A percentile compares a stretch with the other conserved stretches of the same genome.
Conservation (phyloP, 1,284 basidiomycete genomes). For the Sphaerobolus stellatus region DNA sequence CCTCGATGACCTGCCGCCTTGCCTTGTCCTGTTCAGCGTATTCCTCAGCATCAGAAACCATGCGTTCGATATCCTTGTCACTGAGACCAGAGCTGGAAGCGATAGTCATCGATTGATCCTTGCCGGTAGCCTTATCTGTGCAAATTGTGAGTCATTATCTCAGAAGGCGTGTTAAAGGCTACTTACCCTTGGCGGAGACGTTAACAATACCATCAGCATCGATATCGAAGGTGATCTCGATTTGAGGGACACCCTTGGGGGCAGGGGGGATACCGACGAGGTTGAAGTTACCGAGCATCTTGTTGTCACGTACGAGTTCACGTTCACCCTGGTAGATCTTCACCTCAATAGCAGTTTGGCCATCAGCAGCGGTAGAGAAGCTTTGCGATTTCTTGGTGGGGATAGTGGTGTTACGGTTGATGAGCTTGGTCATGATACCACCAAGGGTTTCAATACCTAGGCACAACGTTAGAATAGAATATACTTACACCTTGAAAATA, state of each 20-base stretch:
- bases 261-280: constrained; percentile 97
- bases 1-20: constrained; percentile 88
- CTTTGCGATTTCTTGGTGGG: constrained; percentile 99
- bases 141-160: constrained; percentile 1
- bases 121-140: constrained; percentile 89
- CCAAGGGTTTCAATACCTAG: constrained; percentile 92
- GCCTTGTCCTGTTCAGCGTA: constrained; percentile 91
- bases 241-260: constrained; percentile 97
- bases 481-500: neutral
- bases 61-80: constrained; percentile 96
- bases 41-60: constrained; percentile 94
- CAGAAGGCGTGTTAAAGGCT: neutral
- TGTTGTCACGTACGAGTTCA: constrained; percentile 97
- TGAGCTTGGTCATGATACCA: constrained; percentile 97
- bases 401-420: constrained; percentile 97
- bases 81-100: constrained; percentile 95
- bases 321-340: constrained; percentile 99
- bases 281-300: constrained; percentile 99
- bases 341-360: constrained; percentile 95
- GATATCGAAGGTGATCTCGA: constrained; percentile 98
- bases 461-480: constrained; percentile 7
- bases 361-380: constrained; percentile 97
- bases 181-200: constrained; percentile 78
- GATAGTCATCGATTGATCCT: constrained; percentile 97
- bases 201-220: constrained; percentile 98